phyloP scores from a whole-genome alignment of 495 filamentous ascomycete genomes.

The Penicillium pancosmium region DNA sequence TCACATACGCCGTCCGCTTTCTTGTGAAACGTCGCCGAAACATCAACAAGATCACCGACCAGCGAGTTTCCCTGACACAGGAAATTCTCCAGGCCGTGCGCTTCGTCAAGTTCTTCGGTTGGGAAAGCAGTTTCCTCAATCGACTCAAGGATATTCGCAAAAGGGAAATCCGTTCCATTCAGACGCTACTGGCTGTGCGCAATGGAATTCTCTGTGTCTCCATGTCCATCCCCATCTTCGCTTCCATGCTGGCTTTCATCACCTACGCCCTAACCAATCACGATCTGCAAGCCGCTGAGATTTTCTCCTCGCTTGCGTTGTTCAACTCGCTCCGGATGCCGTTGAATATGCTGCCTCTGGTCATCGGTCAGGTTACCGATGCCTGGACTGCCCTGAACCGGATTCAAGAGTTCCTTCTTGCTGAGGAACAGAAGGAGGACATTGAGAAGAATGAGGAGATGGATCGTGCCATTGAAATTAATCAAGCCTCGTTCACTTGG shows the following conservation, averaged over 20 bases:
- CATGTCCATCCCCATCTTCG: slow-evolving; percentile 82
- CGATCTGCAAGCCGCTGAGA: slow-evolving; percentile 66
- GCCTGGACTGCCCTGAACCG: slow-evolving; percentile 81
- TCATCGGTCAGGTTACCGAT: slow-evolving; percentile 87
- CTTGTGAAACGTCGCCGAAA: slow-evolving; percentile 69
- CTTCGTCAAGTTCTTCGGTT: slow-evolving; percentile 96
- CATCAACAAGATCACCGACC: slow-evolving; percentile 93
- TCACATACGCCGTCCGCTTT: slow-evolving; percentile 71
- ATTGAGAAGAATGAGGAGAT: slow-evolving; percentile 62
- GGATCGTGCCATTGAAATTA: slow-evolving; percentile 70
- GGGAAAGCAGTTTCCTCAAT: slow-evolving; percentile 85
- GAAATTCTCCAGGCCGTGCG: slow-evolving; percentile 89
- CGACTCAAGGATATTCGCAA: slow-evolving; percentile 71
- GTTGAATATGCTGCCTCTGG: slow-evolving; percentile 82
- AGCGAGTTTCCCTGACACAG: slow-evolving; percentile 86
- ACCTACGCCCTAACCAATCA: slow-evolving; percentile 82
- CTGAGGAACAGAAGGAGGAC: slow-evolving; percentile 83
- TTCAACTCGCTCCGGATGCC: slow-evolving; percentile 92
- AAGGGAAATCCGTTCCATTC: slow-evolving; percentile 76
- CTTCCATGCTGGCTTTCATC: slow-evolving; percentile 94
- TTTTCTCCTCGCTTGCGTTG: slow-evolving; percentile 91
- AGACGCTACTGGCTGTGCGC: slow-evolving; percentile 76
- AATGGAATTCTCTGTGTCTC: slow-evolving; percentile 82
- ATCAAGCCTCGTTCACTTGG: slow-evolving; percentile 87
- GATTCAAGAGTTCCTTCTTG: slow-evolving; percentile 82